Base-by-base conservation (phyloP, 2,329 filamentous ascomycete genomes). In the Colletotrichum gloeosporioides region DNA sequence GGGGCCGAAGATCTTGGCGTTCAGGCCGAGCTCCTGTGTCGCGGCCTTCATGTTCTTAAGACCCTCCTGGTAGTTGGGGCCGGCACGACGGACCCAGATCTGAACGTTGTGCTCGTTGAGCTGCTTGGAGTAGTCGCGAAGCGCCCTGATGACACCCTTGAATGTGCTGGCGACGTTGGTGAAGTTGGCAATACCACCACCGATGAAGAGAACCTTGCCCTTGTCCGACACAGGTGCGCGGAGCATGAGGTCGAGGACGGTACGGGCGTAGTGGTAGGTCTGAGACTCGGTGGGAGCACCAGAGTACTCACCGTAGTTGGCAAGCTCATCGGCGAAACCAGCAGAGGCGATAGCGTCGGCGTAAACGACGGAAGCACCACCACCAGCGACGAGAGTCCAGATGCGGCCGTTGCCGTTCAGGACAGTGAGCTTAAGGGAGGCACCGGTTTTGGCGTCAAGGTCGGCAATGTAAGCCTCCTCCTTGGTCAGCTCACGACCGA, bases 101-200 rank as follows among this genome's bases (percentile, higher is more conserved):
- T 98, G 94, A 80, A 97, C 95, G 83, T 98, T 98, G 93, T 99
- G 97, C 92, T 99, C 97, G 84, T 93, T 92, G 81, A 99, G 92
- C 79, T 94, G 91, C 78, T 93, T 93, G 77, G 96, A 92, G 81
- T 96, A 96, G 88, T 99, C 97, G 80, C 96, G 93, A 80, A 99
- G 92, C 77, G 97, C 97, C 81, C 95, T 94, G 86, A 99, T 99
- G 87, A 99, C 96, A 90, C 97, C 97, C 93, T 99, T 99, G 94
- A 99, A 99, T 79, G 97, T 99, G 82, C 95, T 97, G 77, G 97
- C 97, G 71, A 99, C 97, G 89, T 99, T 99, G 91, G 97, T 99
- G 91, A 99, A 99, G 94, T 99, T 99, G 91, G 97, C 97, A 92
- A 99, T 99, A 92, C 97, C 97, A 90, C 97, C 97, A 87, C 97